phyloP scores from a whole-genome alignment of 345 rosid species.

The Gossypium thurberi region DNA sequence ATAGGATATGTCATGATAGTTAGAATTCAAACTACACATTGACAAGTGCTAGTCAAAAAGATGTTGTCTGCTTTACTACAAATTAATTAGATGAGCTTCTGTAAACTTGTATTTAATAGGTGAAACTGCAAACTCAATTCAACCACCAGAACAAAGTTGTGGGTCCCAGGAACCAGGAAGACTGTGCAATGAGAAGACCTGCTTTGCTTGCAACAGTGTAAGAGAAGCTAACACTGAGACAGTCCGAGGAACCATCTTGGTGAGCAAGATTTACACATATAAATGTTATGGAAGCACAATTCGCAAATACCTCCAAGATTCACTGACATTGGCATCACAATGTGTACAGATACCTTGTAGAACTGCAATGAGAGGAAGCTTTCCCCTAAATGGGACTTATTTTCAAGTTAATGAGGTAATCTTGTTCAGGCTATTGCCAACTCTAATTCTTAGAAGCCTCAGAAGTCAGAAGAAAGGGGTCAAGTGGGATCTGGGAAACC shows the following conservation, averaged over 20 bases:
- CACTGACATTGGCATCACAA: constrained; percentile 16
- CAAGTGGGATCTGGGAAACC: constrained; percentile 1
- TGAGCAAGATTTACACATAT: constrained; percentile 27
- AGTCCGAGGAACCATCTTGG: constrained; percentile 86
- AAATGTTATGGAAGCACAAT: constrained; percentile 8
- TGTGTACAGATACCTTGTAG: constrained; percentile 77
- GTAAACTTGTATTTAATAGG: constrained; percentile 37
- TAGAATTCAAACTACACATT: background rate
- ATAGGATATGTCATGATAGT: background rate
- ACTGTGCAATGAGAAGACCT: constrained; percentile 57
- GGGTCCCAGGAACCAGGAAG: constrained; percentile 39
- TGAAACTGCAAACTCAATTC: constrained; percentile 73
- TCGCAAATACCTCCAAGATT: constrained; percentile 5
- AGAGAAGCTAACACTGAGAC: constrained; percentile 67
- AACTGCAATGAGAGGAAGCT: constrained; percentile 94
- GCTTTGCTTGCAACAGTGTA: constrained; percentile 64
- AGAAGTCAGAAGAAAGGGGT: background rate
- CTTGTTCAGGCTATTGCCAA: constrained; percentile 6
- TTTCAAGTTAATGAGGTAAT: constrained; percentile 91
- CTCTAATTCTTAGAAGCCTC: background rate
- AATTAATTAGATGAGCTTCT: background rate
- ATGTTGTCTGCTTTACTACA: background rate
- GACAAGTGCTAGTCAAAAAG: background rate
- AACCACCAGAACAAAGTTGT: constrained; percentile 51
- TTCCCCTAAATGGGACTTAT: constrained; percentile 89